A percentile compares a stretch with the other conserved stretches of the same genome.
Evolutionary conservation across 768 basidiomycete genomes (phyloP).

Genomic region (Lentinula detonsa): DNA sequence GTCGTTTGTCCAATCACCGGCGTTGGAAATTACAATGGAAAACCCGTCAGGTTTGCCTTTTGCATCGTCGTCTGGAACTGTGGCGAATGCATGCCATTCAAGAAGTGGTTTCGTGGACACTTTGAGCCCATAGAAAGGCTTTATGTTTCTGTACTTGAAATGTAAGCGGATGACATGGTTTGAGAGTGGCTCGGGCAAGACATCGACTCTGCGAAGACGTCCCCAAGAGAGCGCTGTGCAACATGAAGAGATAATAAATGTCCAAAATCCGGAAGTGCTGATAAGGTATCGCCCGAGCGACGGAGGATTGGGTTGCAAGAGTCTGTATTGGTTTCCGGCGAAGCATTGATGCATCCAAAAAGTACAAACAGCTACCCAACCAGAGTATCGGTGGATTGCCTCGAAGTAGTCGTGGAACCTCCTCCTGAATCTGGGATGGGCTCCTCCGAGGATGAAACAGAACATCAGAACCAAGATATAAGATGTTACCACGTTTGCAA

Average conservation of each 20-base stretch:
- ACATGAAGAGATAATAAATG: conserved; percentile 26
- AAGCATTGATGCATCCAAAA: conserved; percentile 42
- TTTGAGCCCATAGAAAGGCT: conserved; percentile 25
- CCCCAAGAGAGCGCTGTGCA: conserved; percentile 47
- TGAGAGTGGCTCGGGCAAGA: conserved; percentile 46
- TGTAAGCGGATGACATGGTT: conserved; percentile 48
- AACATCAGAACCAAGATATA: conserved; percentile 43
- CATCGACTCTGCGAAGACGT: conserved; percentile 40
- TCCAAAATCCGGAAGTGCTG: conserved; percentile 44
- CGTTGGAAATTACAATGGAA: conserved; percentile 40
- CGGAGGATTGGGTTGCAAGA: conserved; percentile 26
- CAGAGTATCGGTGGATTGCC: conserved; percentile 47
- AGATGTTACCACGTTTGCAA: conserved; percentile 33
- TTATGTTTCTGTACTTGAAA: conserved; percentile 44
- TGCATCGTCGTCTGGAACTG: conserved; percentile 26
- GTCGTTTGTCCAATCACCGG: conserved; percentile 52
- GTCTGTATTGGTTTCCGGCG: conserved; percentile 26
- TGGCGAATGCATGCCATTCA: conserved; percentile 49
- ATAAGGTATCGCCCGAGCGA: conserved; percentile 37
- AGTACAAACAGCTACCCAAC: conserved; percentile 43
- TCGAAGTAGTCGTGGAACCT: conserved; percentile 50
- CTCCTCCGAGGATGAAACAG: conserved; percentile 38
- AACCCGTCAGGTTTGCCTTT: conserved; percentile 7
- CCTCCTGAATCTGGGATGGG: conserved; percentile 40
- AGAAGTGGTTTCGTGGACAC: conserved; percentile 32